Conservation (phyloP, 495 filamentous ascomycete genomes). For the Tuber microsphaerosporum region DNA sequence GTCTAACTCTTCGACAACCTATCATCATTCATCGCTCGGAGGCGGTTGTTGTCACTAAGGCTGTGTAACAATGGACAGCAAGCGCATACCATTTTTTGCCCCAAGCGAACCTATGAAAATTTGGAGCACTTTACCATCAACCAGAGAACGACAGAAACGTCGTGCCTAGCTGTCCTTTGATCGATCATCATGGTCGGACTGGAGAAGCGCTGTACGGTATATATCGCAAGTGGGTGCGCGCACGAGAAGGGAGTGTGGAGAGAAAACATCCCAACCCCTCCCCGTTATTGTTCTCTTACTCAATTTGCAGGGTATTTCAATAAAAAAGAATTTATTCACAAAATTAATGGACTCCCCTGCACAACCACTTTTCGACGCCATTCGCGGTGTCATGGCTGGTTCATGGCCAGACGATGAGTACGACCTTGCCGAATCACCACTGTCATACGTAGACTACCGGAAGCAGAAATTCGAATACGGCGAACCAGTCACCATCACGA, state of each 20-base stretch:
- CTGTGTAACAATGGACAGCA: neutral
- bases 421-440: conserved; percentile 28
- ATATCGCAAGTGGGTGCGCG: conserved; percentile 1
- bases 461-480: conserved; percentile 18
- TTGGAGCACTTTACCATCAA: neutral
- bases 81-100: neutral
- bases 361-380: conserved; percentile 29
- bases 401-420: conserved; percentile 34
- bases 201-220: neutral
- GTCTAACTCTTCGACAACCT: neutral
- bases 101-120: neutral
- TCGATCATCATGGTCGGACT: neutral
- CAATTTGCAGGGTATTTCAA: neutral
- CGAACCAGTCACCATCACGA: conserved; percentile 1
- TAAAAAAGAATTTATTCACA: neutral
- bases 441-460: conserved; percentile 25
- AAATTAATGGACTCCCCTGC: neutral
- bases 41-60: neutral
- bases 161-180: neutral
- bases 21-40: neutral
- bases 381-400: conserved; percentile 31
- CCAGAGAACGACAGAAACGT: neutral
- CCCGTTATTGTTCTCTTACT: neutral
- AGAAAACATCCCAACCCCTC: neutral
- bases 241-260: conserved; percentile 4